A percentile compares a stretch with the other conserved stretches of the same genome.
Conservation (phyloP, 169 alveolate species). For the Plasmodium berghei region DNA sequence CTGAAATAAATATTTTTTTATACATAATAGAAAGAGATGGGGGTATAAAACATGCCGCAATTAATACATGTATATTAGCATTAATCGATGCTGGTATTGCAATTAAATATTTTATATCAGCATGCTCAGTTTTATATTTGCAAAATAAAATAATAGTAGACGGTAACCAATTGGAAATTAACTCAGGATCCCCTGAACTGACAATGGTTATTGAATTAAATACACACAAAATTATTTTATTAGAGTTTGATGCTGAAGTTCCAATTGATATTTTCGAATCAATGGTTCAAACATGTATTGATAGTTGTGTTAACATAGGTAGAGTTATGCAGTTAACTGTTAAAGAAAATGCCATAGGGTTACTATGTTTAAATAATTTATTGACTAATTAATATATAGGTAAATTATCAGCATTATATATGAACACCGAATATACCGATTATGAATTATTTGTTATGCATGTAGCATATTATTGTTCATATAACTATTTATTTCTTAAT, state of each 20-base stretch:
- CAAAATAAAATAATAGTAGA: conserved; percentile 75
- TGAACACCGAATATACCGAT: too few species aligned
- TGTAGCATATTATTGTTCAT: not conserved
- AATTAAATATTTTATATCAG: conserved; percentile 80
- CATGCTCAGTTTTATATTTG: conserved; percentile 81
- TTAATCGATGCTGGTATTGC: conserved; percentile 88
- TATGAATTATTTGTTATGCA: not conserved
- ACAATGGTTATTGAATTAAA: conserved; percentile 62
- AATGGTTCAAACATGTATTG: conserved; percentile 56
- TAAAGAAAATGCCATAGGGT: conserved; percentile 67
- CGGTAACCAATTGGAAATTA: conserved; percentile 65
- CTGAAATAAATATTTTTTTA: conserved; percentile 59
- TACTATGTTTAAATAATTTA: conserved; percentile 45
- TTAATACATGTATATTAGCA: conserved; percentile 83
- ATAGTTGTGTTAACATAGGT: conserved; percentile 54
- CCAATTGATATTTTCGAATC: conserved; percentile 70
- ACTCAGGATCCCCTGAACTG: conserved; percentile 72
- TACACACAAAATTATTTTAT: conserved; percentile 54
- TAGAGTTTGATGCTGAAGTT: conserved; percentile 76
- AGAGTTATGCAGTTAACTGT: conserved; percentile 59
- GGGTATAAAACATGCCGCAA: conserved; percentile 83
- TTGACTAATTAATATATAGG: conserved; percentile 8
- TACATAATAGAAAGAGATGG: conserved; percentile 65
- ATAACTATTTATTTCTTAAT: not conserved
- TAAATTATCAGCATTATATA: too few species aligned